Conservation (phyloP, 2,329 filamentous ascomycete genomes). For the Calonectria naviculata region DNA sequence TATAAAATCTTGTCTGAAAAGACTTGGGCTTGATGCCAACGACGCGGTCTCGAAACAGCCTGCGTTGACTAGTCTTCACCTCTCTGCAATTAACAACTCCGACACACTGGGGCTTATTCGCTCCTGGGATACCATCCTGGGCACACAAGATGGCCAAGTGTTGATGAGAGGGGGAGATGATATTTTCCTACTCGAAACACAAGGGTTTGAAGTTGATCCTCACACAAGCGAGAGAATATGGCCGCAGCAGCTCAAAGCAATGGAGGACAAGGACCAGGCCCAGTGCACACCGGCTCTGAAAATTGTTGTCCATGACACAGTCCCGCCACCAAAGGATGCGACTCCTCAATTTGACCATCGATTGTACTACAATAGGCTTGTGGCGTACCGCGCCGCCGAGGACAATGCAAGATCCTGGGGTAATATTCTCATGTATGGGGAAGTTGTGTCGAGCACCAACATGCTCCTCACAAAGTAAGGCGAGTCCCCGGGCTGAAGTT, state of each 20-base stretch:
- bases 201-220: too few species aligned
- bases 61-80: too few species aligned
- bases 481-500: neutral
- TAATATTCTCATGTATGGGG: neutral
- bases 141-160: too few species aligned
- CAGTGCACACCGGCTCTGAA: neutral
- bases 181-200: too few species aligned
- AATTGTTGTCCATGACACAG: neutral
- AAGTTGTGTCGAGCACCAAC: neutral
- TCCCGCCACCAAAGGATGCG: neutral
- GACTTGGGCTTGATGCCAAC: too few species aligned
- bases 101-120: too few species aligned
- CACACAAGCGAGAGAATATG: neutral
- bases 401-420: neutral
- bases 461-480: neutral
- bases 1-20: too few species aligned
- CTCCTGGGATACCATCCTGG: too few species aligned
- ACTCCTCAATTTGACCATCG: neutral
- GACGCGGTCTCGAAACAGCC: too few species aligned
- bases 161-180: too few species aligned
- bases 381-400: neutral
- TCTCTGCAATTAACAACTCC: too few species aligned
- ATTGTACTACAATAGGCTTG: neutral
- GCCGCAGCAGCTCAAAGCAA: neutral
- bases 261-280: neutral